Percentiles rank a stretch among this genome's conserved stretches.
phyloP scores from a whole-genome alignment of 805 yeast species.

The Metschnikowia aberdeeniae region DNA sequence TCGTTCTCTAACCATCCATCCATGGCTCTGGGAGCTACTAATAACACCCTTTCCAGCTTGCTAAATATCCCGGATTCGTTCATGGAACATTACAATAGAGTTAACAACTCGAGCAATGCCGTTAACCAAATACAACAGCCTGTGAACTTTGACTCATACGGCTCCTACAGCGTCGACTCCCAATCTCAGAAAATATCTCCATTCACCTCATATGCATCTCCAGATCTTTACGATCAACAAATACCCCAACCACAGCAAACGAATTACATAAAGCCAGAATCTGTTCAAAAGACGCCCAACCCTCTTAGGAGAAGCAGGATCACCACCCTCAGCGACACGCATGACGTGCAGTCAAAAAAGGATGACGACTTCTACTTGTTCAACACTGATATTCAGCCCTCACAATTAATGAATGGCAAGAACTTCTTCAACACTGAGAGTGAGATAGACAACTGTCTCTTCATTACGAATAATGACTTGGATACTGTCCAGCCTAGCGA shows the following conservation, averaged over 20 bases:
- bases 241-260: slow-evolving; percentile 8
- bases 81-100: slow-evolving; percentile 21
- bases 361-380: slow-evolving; percentile 37
- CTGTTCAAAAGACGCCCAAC: slow-evolving; percentile 5
- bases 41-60: slow-evolving; percentile 14
- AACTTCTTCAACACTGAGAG: slow-evolving; percentile 24
- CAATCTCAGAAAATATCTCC: slow-evolving; percentile 21
- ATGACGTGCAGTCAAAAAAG: slow-evolving; percentile 18
- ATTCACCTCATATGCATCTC: slow-evolving; percentile 39
- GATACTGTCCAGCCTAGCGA: slow-evolving; percentile 5
- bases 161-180: slow-evolving; percentile 13
- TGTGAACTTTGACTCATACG: slow-evolving; percentile 8
- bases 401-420: slow-evolving; percentile 28
- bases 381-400: slow-evolving; percentile 42
- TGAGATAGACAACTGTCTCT: slow-evolving; percentile 26
- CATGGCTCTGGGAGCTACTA: slow-evolving; percentile 10
- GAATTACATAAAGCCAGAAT: slow-evolving; percentile 12
- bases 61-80: slow-evolving; percentile 32
- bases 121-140: slow-evolving; percentile 12
- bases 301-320: slow-evolving; percentile 28
- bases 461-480: slow-evolving; percentile 16
- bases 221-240: slow-evolving; percentile 20
- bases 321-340: slow-evolving; percentile 28
- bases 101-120: slow-evolving; percentile 15
- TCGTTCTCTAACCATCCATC: slow-evolving; percentile 7